Percentiles rank a stretch among this genome's conserved stretches.
These are phyloP conservation scores for Usnea hakonensis DNA, from an alignment of 495 filamentous ascomycete species.

Conservation along the genomic window DNA sequence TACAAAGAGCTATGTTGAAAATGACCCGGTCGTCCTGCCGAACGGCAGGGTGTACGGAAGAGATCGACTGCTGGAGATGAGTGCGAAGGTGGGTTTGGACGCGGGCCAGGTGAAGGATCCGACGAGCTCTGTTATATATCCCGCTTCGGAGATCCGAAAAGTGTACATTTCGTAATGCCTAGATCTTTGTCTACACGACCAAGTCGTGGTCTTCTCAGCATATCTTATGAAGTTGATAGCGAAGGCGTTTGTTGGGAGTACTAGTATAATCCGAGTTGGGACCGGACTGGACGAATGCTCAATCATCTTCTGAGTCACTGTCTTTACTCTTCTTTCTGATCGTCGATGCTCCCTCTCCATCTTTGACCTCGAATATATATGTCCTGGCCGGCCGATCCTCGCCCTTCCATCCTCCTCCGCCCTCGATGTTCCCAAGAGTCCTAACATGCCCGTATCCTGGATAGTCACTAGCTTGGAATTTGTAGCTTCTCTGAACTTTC, in stretches of 20 bases:
- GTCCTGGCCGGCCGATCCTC: slow-evolving; percentile 68
- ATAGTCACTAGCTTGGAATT: slow-evolving; percentile 66
- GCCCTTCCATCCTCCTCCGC: slow-evolving; percentile 62
- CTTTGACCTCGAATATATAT: slow-evolving; percentile 67
- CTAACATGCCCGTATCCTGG: slow-evolving; percentile 81
- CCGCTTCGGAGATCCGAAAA: slow-evolving; percentile 60
- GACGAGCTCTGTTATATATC: slow-evolving; percentile 61
- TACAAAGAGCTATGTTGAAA: slow-evolving; percentile 83
- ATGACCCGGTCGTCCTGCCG: slow-evolving; percentile 76
- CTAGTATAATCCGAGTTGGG: background rate
- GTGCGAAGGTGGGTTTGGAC: slow-evolving; percentile 60
- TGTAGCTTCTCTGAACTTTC: slow-evolving; percentile 66
- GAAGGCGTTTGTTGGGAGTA: background rate
- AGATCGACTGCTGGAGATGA: slow-evolving; percentile 63
- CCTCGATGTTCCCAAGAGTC: slow-evolving; percentile 72
- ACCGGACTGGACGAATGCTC: slow-evolving; percentile 2
- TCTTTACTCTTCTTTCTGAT: slow-evolving; percentile 38
- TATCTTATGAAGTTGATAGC: slow-evolving; percentile 4
- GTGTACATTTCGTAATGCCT: slow-evolving; percentile 63
- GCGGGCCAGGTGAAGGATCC: slow-evolving; percentile 71
- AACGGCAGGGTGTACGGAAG: slow-evolving; percentile 82
- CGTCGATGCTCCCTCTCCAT: slow-evolving; percentile 33
- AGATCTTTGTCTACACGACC: background rate
- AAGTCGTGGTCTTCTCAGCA: background rate
- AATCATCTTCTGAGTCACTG: slow-evolving; percentile 37